Conservation (phyloP, 495 filamentous ascomycete genomes). For the Astrocystis sublimbata region DNA sequence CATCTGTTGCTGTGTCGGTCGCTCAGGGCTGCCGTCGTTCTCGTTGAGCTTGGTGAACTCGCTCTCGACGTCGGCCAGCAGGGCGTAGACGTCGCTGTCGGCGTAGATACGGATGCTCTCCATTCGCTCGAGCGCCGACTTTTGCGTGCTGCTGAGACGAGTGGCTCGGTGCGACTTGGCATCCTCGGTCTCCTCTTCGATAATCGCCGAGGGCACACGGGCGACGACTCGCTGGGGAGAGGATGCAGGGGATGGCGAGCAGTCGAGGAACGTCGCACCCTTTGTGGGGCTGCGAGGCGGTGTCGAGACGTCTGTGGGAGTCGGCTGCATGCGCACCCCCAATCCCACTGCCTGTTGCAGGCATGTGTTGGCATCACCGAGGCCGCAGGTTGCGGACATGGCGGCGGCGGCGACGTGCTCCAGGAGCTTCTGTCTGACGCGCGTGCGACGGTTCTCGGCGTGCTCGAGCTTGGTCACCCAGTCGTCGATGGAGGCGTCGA, state of each 20-base stretch:
- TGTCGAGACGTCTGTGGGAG: constrained; percentile 47
- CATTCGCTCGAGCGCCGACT: constrained; percentile 40
- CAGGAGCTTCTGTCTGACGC: constrained; percentile 72
- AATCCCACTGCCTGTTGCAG: constrained; percentile 45
- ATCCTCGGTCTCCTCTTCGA: constrained; percentile 45
- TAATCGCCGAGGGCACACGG: constrained; percentile 51
- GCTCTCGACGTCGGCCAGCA: constrained; percentile 62
- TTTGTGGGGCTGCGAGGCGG: constrained; percentile 51
- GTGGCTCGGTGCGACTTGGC: constrained; percentile 17
- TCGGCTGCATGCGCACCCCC: constrained; percentile 37
- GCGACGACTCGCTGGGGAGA: constrained; percentile 46
- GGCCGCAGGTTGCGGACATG: constrained; percentile 37
- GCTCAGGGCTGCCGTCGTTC: constrained; percentile 23
- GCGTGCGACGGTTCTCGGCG: constrained; percentile 69
- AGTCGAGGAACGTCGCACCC: constrained; percentile 28
- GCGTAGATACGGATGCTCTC: constrained; percentile 71
- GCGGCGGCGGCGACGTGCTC: constrained; percentile 67
- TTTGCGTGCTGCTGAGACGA: constrained; percentile 24
- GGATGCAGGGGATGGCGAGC: constrained; percentile 39
- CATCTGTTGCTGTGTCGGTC: background rate
- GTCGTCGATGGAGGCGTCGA: constrained; percentile 73
- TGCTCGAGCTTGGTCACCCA: constrained; percentile 73
- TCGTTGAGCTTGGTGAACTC: constrained; percentile 54
- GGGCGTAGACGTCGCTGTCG: constrained; percentile 62
- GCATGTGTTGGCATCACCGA: constrained; percentile 39